Evolutionary conservation across 495 filamentous ascomycete genomes (phyloP).

Genomic region (Pyrenopolyporus hunteri): DNA sequence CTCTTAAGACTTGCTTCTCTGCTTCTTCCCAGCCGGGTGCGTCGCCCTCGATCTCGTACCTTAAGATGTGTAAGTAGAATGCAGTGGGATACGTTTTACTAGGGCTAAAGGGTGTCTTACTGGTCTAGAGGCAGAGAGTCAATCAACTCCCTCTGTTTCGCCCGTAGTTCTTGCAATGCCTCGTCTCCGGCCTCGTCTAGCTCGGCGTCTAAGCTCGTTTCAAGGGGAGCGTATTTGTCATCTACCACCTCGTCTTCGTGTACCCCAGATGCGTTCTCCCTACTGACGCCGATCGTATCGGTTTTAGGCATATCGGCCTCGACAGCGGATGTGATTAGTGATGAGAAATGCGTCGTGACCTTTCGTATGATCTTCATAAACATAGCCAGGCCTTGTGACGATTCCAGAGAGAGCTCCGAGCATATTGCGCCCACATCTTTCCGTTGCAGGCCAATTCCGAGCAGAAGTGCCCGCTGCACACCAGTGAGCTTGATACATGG

Average conservation of each 20-base stretch:
- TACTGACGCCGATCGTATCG: slow-evolving; percentile 58
- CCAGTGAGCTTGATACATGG: slow-evolving; percentile 70
- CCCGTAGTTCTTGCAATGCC: slow-evolving; percentile 67
- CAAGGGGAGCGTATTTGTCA: slow-evolving; percentile 68
- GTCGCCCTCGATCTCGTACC: slow-evolving; percentile 81
- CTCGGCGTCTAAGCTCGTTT: slow-evolving; percentile 81
- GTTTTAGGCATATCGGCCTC: slow-evolving; percentile 70
- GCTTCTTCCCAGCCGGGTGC: slow-evolving; percentile 78
- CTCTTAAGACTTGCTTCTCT: slow-evolving; percentile 72
- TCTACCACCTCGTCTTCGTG: slow-evolving; percentile 68
- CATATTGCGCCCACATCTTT: slow-evolving; percentile 84
- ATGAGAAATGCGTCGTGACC: slow-evolving; percentile 74
- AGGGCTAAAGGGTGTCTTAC: slow-evolving; percentile 55
- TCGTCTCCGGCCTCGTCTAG: slow-evolving; percentile 82
- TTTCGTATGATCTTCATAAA: slow-evolving; percentile 96
- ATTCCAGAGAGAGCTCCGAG: slow-evolving; percentile 74
- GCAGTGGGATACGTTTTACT: too few relatives aligned
- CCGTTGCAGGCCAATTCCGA: slow-evolving; percentile 86
- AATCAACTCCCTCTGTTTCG: slow-evolving; percentile 82
- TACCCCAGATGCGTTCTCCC: slow-evolving; percentile 57
- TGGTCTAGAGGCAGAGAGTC: slow-evolving; percentile 86
- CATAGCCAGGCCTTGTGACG: slow-evolving; percentile 88
- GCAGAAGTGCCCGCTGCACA: slow-evolving; percentile 82
- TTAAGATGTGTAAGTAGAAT: slow-evolving; percentile 49
- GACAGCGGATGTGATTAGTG: slow-evolving; percentile 75